phyloP scores from a whole-genome alignment of 2,329 filamentous ascomycete species.

The Aspergillus sp. region DNA sequence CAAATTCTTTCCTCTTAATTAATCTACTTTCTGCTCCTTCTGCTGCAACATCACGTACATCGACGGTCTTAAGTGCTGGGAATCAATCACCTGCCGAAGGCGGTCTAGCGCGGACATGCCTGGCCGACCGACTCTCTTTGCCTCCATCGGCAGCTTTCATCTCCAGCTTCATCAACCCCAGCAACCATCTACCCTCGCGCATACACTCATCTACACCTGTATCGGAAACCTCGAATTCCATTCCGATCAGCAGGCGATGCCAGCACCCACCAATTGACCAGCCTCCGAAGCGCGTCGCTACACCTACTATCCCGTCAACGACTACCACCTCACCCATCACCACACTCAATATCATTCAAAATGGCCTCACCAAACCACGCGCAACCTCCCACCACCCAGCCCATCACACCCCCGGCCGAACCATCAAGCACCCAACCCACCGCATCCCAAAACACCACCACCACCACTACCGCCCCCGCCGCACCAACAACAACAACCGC shows the following conservation, averaged over 20 bases:
- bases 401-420: constrained; percentile 49
- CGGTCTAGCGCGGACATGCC: neutral
- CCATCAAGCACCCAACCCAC: constrained; percentile 16
- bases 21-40: neutral
- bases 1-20: too few relatives aligned
- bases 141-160: neutral
- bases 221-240: neutral
- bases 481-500: constrained; percentile 23
- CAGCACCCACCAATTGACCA: neutral
- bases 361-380: constrained; percentile 41
- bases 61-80: neutral
- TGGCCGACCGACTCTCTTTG: neutral
- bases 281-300: neutral
- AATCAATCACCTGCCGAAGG: neutral
- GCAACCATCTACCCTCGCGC: neutral
- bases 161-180: neutral
- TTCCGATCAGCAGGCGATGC: neutral
- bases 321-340: neutral
- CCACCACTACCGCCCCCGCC: constrained; percentile 22
- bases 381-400: constrained; percentile 28
- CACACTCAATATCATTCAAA: neutral
- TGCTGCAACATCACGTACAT: neutral
- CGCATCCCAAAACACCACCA: neutral
- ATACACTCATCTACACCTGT: neutral
- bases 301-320: neutral